phyloP scores from a whole-genome alignment of 2,329 filamentous ascomycete species.

The Talaromyces sp. region DNA sequence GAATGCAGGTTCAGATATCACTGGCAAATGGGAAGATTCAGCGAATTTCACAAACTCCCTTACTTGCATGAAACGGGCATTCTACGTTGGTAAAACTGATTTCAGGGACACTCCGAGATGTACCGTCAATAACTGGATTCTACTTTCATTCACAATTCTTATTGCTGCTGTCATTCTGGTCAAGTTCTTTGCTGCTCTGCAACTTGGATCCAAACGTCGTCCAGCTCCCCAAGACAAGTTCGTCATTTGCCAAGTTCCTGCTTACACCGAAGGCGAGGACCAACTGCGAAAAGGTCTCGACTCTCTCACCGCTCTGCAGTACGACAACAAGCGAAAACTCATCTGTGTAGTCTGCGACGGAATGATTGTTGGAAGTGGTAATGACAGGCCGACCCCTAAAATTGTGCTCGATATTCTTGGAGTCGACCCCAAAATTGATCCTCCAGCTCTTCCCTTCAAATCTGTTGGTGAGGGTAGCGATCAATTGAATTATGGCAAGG shows the following conservation, averaged over 20 bases:
- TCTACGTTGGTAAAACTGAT: conserved; percentile 77
- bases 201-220: conserved; percentile 85
- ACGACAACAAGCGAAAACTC: conserved; percentile 97
- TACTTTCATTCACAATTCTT: conserved; percentile 81
- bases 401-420: conserved; percentile 96
- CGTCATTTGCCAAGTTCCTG: conserved; percentile 95
- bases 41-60: conserved; percentile 59
- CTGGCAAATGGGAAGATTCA: conserved; percentile 54
- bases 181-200: conserved; percentile 90
- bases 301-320: conserved; percentile 87
- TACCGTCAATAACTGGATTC: conserved; percentile 83
- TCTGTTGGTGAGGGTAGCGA: conserved; percentile 83
- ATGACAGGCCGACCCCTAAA: conserved; percentile 93
- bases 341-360: conserved; percentile 96
- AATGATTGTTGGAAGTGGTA: conserved; percentile 92
- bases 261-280: conserved; percentile 97
- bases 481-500: conserved; percentile 96
- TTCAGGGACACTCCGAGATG: conserved; percentile 74
- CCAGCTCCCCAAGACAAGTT: conserved; percentile 95
- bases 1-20: conserved; percentile 77
- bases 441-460: conserved; percentile 88
- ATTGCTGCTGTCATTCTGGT: conserved; percentile 72
- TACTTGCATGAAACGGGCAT: conserved; percentile 76
- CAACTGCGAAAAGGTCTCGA: conserved; percentile 88
- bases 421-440: conserved; percentile 94